A percentile compares a stretch with the other conserved stretches of the same genome.
These are phyloP conservation scores for Boletus barrowsii DNA, from an alignment of 768 basidiomycete genomes.

Conservation along the genomic window DNA sequence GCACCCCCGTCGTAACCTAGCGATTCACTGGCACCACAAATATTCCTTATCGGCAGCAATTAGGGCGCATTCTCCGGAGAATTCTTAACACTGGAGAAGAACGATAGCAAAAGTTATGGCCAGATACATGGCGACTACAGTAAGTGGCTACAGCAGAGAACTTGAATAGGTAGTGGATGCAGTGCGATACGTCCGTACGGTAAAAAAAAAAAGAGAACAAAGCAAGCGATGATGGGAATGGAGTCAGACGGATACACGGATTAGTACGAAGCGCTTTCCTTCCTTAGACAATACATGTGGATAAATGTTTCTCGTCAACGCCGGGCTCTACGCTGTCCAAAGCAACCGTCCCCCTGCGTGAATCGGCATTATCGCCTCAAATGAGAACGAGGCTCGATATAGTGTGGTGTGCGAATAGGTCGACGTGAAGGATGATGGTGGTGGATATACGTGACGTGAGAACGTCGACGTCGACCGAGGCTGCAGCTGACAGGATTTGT, in stretches of 20 bases:
- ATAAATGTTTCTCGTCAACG: slow-evolving; percentile 14
- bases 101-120: slow-evolving; percentile 2
- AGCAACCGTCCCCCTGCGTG: not conserved
- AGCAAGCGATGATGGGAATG: slow-evolving; percentile 2
- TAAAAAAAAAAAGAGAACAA: not conserved
- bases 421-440: not conserved
- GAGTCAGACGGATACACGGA: slow-evolving; percentile 9
- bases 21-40: slow-evolving; percentile 1
- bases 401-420: not conserved
- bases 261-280: slow-evolving; percentile 18
- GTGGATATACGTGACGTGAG: not conserved
- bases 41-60: not conserved
- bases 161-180: slow-evolving; percentile 1
- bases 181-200: slow-evolving; percentile 1
- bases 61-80: not conserved
- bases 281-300: slow-evolving; percentile 12
- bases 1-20: not conserved
- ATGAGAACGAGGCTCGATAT: slow-evolving; percentile 3
- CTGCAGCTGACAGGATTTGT: not conserved
- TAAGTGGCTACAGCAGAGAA: slow-evolving; percentile 19
- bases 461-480: slow-evolving; percentile 2
- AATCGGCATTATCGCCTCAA: slow-evolving; percentile 7
- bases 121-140: not conserved
- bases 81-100: not conserved
- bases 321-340: slow-evolving; percentile 3